Evolutionary conservation across 805 yeast genomes (phyloP).

Genomic region (Nakazawaea sp.): DNA sequence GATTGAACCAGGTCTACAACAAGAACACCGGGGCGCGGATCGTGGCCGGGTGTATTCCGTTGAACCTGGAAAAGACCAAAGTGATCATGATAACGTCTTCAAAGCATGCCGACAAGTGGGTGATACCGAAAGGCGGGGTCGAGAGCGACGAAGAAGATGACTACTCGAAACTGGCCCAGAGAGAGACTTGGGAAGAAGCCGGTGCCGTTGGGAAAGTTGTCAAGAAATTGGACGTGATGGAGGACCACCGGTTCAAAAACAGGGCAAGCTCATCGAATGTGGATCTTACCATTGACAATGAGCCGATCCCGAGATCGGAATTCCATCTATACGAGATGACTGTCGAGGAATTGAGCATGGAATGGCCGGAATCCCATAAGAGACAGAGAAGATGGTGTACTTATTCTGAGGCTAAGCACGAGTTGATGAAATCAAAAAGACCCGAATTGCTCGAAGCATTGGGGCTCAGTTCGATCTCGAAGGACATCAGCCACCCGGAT

Average conservation of each 20-base stretch:
- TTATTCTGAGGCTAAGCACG: slow-evolving; percentile 58
- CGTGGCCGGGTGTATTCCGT: slow-evolving; percentile 88
- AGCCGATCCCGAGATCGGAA: slow-evolving; percentile 61
- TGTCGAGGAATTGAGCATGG: slow-evolving; percentile 44
- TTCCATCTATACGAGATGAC: slow-evolving; percentile 82
- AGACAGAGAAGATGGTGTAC: slow-evolving; percentile 74
- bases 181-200: slow-evolving; percentile 98
- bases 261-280: slow-evolving; percentile 15
- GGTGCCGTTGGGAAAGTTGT: slow-evolving; percentile 71
- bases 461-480: slow-evolving; percentile 43
- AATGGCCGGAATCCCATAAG: slow-evolving; percentile 68
- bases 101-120: slow-evolving; percentile 67
- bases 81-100: slow-evolving; percentile 78
- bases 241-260: slow-evolving; percentile 37
- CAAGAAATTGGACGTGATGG: slow-evolving; percentile 53
- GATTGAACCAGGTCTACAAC: slow-evolving; percentile 55
- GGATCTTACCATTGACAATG: slow-evolving; percentile 16
- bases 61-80: slow-evolving; percentile 46
- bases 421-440: slow-evolving; percentile 48
- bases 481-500: slow-evolving; percentile 21
- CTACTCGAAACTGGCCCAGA: slow-evolving; percentile 46
- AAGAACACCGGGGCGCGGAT: slow-evolving; percentile 65
- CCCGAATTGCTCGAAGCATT: slow-evolving; percentile 65
- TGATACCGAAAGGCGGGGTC: slow-evolving; percentile 93
- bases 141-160: slow-evolving; percentile 69